These are phyloP conservation scores for Aspergillus sclerotiicarbonarius DNA, from an alignment of 495 filamentous ascomycete species.

Conservation along the genomic window DNA sequence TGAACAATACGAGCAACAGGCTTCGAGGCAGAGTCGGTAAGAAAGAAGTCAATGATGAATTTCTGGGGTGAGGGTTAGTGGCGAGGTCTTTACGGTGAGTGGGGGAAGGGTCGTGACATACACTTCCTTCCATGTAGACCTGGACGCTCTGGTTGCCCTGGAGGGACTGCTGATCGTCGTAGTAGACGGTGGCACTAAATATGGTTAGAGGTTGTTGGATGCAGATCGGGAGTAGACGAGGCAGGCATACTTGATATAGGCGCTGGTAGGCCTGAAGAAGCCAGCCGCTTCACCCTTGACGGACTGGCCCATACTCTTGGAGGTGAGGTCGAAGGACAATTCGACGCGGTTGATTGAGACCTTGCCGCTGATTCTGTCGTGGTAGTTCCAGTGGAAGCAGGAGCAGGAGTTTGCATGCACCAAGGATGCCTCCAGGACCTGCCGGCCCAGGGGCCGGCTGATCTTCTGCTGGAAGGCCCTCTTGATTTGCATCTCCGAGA, in stretches of 20 bases:
- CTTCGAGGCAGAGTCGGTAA: conserved; percentile 3
- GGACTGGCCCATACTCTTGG: conserved; percentile 3
- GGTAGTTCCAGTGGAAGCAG: conserved; percentile 7
- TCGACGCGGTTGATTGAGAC: conserved; percentile 2
- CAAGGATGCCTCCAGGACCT: conserved; percentile 4
- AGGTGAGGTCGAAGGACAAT: conserved; percentile 1
- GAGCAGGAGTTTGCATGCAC: not conserved
- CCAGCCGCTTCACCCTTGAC: not conserved
- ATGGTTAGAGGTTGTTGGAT: not conserved
- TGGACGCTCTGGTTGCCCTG: conserved; percentile 3
- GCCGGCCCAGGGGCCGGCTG: conserved; percentile 1
- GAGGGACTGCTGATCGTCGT: conserved; percentile 1
- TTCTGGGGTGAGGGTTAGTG: not conserved
- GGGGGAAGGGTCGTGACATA: not conserved
- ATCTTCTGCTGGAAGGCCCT: conserved; percentile 2
- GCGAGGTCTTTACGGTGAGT: not conserved
- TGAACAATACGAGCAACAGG: conserved; percentile 8
- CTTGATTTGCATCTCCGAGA: conserved; percentile 4
- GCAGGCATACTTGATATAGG: not conserved
- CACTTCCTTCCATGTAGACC: not conserved
- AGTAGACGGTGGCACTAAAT: not conserved
- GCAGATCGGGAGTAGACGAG: no score
- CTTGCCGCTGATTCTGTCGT: not conserved
- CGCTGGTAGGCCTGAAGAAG: not conserved
- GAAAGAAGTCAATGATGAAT: conserved; percentile 8